These are phyloP conservation scores for Odontarrhena argentea DNA, from an alignment of 345 rosid genomes.

Conservation along the genomic window DNA sequence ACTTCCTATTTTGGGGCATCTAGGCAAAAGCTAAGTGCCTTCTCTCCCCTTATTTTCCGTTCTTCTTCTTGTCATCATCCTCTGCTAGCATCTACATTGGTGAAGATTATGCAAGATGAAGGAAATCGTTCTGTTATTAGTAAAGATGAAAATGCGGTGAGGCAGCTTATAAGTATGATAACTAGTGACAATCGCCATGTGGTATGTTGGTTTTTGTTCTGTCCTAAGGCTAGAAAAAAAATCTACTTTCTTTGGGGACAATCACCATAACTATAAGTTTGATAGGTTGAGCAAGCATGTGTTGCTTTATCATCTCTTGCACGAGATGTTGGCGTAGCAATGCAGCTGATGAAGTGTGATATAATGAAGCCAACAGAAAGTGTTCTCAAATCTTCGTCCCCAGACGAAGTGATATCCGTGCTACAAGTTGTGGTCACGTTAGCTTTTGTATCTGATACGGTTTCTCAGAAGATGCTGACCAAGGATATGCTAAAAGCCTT, in stretches of 20 bases:
- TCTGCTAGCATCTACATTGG: slow-evolving; percentile 93
- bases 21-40: slow-evolving; percentile 93
- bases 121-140: slow-evolving; percentile 87
- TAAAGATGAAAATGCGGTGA: slow-evolving; percentile 98
- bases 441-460: slow-evolving; percentile 85
- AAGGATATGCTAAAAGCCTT: slow-evolving; percentile 81
- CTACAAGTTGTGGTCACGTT: slow-evolving; percentile 84
- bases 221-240: slow-evolving; percentile 7
- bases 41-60: slow-evolving; percentile 96
- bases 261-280: slow-evolving; percentile 38
- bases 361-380: slow-evolving; percentile 93
- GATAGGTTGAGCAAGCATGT: slow-evolving; percentile 96
- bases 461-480: slow-evolving; percentile 88
- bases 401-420: slow-evolving; percentile 85
- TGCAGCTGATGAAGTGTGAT: slow-evolving; percentile 97
- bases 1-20: slow-evolving; percentile 93
- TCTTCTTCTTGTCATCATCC: slow-evolving; percentile 99
- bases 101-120: slow-evolving; percentile 94
- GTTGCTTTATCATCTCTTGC: slow-evolving; percentile 92
- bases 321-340: slow-evolving; percentile 82
- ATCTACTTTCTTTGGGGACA: slow-evolving; percentile 30
- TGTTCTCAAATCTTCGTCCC: slow-evolving; percentile 72
- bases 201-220: slow-evolving; percentile 54
- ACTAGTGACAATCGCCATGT: slow-evolving; percentile 91
- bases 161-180: slow-evolving; percentile 99